Evolutionary conservation across 2,329 filamentous ascomycete genomes (phyloP), one percentile per base, ranked within the genome.

Genomic region (Ophiostoma sp.): DNA sequence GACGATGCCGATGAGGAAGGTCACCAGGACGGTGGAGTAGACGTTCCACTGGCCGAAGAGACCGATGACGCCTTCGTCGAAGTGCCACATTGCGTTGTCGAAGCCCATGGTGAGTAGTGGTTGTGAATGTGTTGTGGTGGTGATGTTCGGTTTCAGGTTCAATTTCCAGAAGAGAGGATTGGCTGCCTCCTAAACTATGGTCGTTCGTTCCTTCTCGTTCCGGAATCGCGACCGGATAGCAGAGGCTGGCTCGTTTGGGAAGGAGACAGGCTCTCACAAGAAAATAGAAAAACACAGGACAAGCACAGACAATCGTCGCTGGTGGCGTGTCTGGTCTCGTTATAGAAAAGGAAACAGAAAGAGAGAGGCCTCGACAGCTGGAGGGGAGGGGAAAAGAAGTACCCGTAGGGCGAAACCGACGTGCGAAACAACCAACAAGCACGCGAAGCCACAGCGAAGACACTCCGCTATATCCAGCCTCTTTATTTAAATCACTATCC

Each of bases 41-140:
- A 88, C 83, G 81, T 96, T 94, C 94, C 95, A 98, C 82, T 93
- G 91, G 50, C 90, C 87, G 72, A 97, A 84, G 70, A 95, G 82
- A 75, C 87, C 85, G 70, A 90, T 89, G 76, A 97, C 84, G 79
- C 89, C 85, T 78, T 89, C 85, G 83, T 98, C 94, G 77, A 97
- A 84, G 82, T 89, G 87, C 78, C 90, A 86, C 79, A 94, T 81
- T 64, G 90, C 73, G 75, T 85, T 85, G 78, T 89, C 86, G 80
- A 87, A 85, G 76, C 83, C 81, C 84, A 85, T 85, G 52, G 69
- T 77, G 72, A 25, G 22, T 45, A 15, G 22, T 36, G 31, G 61
- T 3, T 39, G 28, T 64, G 22, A 19, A 48, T 17, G 28, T 52
- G 36, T 64, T n/a, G 17, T 2, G 42, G 15, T 64, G 31, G 15